Evolutionary conservation across 2,329 filamentous ascomycete species (phyloP).

Genomic region (Colletotrichum sp.): DNA sequence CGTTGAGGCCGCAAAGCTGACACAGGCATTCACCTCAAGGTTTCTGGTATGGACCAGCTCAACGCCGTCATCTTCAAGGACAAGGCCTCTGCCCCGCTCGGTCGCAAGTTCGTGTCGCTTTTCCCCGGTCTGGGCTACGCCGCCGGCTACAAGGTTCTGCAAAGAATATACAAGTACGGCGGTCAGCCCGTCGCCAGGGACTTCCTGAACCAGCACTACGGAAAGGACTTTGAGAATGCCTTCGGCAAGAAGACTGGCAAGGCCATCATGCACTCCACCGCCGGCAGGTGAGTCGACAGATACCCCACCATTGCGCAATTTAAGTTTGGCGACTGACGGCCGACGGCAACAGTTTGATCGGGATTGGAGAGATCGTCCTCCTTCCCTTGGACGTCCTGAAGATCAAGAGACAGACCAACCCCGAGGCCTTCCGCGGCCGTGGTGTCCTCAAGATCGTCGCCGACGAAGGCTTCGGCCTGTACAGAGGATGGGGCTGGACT

Average conservation of each 20-base stretch:
- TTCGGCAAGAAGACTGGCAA: conserved; percentile 98
- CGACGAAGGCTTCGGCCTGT: conserved; percentile 94
- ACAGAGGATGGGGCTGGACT: conserved; percentile 97
- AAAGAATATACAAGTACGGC: conserved; percentile 98
- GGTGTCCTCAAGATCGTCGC: conserved; percentile 87
- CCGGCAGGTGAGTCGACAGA: conserved; percentile 70
- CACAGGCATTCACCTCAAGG: not conserved
- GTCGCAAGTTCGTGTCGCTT: conserved; percentile 87
- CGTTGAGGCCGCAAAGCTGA: not conserved
- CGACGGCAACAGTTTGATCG: conserved; percentile 74
- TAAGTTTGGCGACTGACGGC: not conserved
- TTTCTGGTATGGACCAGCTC: conserved; percentile 58
- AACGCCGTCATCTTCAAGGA: conserved; percentile 96
- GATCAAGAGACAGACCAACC: conserved; percentile 99
- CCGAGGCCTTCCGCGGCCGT: conserved; percentile 94
- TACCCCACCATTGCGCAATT: not conserved
- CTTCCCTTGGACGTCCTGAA: conserved; percentile 96
- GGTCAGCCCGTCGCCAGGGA: conserved; percentile 95
- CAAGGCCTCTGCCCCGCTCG: conserved; percentile 72
- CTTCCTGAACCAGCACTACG: conserved; percentile 81
- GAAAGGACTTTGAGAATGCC: conserved; percentile 80
- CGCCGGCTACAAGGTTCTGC: conserved; percentile 96
- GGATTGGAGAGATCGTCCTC: conserved; percentile 95
- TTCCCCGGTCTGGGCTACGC: conserved; percentile 98
- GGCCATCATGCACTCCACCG: conserved; percentile 96